Evolutionary conservation across 306 rosid genomes (phyloP).

Genomic region (Begonia loranthoides): DNA sequence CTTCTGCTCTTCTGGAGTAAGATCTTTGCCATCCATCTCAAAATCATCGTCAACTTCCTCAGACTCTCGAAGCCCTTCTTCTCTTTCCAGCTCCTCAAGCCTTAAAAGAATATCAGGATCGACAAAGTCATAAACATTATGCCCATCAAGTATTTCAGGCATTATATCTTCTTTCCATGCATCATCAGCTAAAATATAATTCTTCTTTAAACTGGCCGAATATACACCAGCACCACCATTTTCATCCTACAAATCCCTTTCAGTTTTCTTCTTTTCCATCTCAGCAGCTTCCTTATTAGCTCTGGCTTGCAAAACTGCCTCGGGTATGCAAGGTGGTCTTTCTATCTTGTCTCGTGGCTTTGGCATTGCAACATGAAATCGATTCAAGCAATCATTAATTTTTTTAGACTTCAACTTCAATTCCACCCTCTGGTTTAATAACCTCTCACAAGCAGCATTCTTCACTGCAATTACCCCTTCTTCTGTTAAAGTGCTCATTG

Average conservation of each 20-base stretch:
- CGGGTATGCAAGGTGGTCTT: conserved; percentile 66
- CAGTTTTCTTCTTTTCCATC: conserved; percentile 48
- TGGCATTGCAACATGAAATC: conserved; percentile 76
- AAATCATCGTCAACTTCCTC: conserved; percentile 43
- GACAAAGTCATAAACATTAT: conserved; percentile 70
- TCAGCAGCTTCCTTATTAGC: conserved; percentile 43
- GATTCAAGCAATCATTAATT: conserved; percentile 57
- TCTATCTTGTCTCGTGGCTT: conserved; percentile 72
- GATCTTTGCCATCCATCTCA: conserved; percentile 50
- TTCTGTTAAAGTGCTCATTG: conserved; percentile 80
- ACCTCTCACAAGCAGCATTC: conserved; percentile 75
- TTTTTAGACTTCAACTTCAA: conserved; percentile 76
- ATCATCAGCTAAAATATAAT: conserved; percentile 56
- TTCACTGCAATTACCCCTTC: conserved; percentile 78
- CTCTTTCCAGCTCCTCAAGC: conserved; percentile 78
- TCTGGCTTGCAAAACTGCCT: conserved; percentile 55
- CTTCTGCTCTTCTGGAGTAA: conserved; percentile 54
- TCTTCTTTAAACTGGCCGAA: conserved; percentile 66
- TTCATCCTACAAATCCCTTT: conserved; percentile 69
- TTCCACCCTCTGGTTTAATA: conserved; percentile 71
- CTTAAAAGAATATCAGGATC: conserved; percentile 65
- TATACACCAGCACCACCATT: conserved; percentile 94
- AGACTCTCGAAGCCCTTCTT: conserved; percentile 45
- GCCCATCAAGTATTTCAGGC: conserved; percentile 89
- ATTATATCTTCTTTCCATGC: conserved; percentile 78